Percentiles rank a stretch among this genome's conserved stretches.
These are phyloP conservation scores for Penicillium herquei DNA, from an alignment of 495 filamentous ascomycete genomes.

Conservation along the genomic window DNA sequence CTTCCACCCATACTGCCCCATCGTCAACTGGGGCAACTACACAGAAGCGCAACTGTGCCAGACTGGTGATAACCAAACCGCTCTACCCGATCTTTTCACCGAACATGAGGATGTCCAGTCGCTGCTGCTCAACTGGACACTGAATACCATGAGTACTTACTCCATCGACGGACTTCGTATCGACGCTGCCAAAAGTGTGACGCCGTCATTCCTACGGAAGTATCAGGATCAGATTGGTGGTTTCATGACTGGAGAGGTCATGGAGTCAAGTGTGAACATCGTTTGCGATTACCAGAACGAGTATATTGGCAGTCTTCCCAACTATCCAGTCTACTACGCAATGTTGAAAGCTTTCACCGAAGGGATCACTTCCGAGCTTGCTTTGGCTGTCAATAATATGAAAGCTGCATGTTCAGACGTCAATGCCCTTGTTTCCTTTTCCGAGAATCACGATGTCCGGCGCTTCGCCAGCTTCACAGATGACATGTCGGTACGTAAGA, in stretches of 20 bases:
- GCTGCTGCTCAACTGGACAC: constrained; percentile 62
- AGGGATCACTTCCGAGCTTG: constrained; percentile 53
- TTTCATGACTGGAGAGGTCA: constrained; percentile 67
- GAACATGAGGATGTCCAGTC: constrained; percentile 55
- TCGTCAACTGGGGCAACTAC: constrained; percentile 61
- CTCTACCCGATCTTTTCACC: constrained; percentile 68
- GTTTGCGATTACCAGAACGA: constrained; percentile 53
- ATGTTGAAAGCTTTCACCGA: constrained; percentile 59
- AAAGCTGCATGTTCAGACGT: constrained; percentile 54
- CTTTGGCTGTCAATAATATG: constrained; percentile 48
- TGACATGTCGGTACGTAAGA: constrained; percentile 41
- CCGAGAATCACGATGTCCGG: constrained; percentile 74
- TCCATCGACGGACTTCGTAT: constrained; percentile 75
- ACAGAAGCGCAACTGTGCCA: constrained; percentile 54
- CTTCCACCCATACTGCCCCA: constrained; percentile 65
- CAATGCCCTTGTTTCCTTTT: constrained; percentile 64
- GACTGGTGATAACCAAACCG: constrained; percentile 56
- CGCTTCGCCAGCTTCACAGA: constrained; percentile 54
- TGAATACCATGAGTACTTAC: constrained; percentile 61
- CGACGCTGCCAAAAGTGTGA: constrained; percentile 72
- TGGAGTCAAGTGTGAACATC: constrained; percentile 51
- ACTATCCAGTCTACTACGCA: constrained; percentile 68
- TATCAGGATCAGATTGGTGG: constrained; percentile 58
- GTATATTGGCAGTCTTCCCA: constrained; percentile 53
- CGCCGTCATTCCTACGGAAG: constrained; percentile 59